These are phyloP conservation scores for Chenopodium suecicum DNA, from an alignment of 148 eudicot species.

Conservation along the genomic window DNA sequence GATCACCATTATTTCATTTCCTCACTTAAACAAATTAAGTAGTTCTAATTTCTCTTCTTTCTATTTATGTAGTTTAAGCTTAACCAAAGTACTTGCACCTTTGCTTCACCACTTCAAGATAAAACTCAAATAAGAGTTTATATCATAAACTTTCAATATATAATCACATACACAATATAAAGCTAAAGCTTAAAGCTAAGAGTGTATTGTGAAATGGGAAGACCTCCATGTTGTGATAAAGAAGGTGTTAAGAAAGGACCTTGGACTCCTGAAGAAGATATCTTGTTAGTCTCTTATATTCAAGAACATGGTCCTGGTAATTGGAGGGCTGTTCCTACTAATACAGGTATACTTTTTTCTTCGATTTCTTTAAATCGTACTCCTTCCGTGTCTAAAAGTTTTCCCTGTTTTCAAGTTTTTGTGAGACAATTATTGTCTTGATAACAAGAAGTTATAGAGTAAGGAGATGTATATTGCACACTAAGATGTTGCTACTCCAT, in stretches of 20 bases:
- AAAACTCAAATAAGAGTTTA: not conserved
- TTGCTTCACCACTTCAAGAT: conserved; percentile 25
- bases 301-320: conserved; percentile 34
- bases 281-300: conserved; percentile 29
- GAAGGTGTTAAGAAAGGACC: conserved; percentile 37
- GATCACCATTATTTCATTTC: not conserved
- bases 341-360: conserved; percentile 23
- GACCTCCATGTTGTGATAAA: conserved; percentile 41
- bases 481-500: too few relatives aligned
- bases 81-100: not conserved
- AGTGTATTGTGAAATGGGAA: conserved; percentile 45
- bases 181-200: not conserved
- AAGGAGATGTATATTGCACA: too few relatives aligned
- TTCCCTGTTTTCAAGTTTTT: too few relatives aligned
- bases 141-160: not conserved
- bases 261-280: conserved; percentile 42
- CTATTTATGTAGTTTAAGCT: conserved; percentile 19
- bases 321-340: conserved; percentile 36
- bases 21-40: not conserved
- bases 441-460: too few relatives aligned
- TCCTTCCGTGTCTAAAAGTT: too few relatives aligned
- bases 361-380: not conserved
- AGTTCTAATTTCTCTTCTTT: not conserved
- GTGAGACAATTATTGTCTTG: too few relatives aligned
- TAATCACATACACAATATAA: not conserved